Conservation (phyloP, 2,329 filamentous ascomycete species). For the Pseudogymnoascus sp. region DNA sequence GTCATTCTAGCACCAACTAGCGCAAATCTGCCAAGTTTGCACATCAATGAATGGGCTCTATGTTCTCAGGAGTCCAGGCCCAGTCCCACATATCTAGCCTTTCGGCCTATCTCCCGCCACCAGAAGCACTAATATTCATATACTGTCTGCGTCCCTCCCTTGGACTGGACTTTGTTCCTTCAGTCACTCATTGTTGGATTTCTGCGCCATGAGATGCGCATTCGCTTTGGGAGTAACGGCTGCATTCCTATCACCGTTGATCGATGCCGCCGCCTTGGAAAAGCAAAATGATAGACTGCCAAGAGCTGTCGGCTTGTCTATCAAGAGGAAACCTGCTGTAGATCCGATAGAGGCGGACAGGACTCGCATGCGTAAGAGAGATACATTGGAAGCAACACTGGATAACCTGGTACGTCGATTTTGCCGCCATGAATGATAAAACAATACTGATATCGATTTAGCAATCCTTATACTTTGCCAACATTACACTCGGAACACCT, state of each 20-base stretch:
- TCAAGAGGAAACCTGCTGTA: slow-evolving; percentile 20
- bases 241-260: slow-evolving; percentile 21
- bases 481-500: slow-evolving; percentile 55
- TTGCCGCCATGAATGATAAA: not conserved
- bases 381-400: slow-evolving; percentile 36
- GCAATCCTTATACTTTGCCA: slow-evolving; percentile 57
- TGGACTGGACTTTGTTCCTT: not conserved
- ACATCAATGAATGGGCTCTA: not conserved
- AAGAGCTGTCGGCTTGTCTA: slow-evolving; percentile 26
- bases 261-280: slow-evolving; percentile 23
- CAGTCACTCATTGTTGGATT: not conserved
- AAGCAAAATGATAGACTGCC: slow-evolving; percentile 22
- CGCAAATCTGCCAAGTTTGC: not conserved
- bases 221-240: slow-evolving; percentile 20
- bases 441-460: slow-evolving; percentile 26
- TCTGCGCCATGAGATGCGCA: not conserved
- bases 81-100: slow-evolving; percentile 4
- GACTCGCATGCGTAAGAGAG: slow-evolving; percentile 34
- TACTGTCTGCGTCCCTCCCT: not conserved
- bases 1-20: not conserved
- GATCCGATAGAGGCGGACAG: slow-evolving; percentile 26
- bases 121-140: slow-evolving; percentile 4
- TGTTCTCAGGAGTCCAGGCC: not conserved
- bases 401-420: slow-evolving; percentile 47
- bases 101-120: not conserved